A percentile compares a stretch with the other conserved stretches of the same genome.
These are phyloP conservation scores for Triticum dicoccoides DNA, from an alignment of 176 grass and related monocot species.

Conservation along the genomic window DNA sequence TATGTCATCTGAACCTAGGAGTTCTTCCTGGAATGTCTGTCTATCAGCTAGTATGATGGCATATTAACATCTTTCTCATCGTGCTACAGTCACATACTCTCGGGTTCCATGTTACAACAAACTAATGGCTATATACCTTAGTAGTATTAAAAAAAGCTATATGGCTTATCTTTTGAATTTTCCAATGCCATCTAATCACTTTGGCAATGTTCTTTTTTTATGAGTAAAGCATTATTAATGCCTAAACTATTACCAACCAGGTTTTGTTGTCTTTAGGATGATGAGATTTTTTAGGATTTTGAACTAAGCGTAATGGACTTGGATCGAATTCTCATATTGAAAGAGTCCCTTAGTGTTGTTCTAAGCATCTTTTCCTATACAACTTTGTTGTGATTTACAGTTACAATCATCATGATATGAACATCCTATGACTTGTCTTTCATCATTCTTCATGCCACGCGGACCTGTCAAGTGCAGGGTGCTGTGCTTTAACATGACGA, in stretches of 20 bases:
- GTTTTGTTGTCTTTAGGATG: neutral
- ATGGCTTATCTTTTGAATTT: neutral
- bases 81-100: neutral
- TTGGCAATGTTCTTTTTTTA: slow-evolving; percentile 15
- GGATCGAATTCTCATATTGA: neutral
- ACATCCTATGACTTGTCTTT: neutral
- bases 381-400: neutral
- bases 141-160: neutral
- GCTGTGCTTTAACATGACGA: neutral
- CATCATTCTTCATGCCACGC: neutral
- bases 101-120: neutral
- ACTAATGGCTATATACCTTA: neutral
- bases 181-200: neutral
- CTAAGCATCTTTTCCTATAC: neutral
- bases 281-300: neutral
- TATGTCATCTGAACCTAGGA: neutral
- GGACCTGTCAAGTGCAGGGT: neutral
- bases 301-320: neutral
- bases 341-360: neutral
- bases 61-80: neutral
- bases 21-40: neutral
- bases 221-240: neutral
- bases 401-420: neutral
- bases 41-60: slow-evolving; percentile 4
- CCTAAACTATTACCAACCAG: neutral